A percentile compares a stretch with the other conserved stretches of the same genome.
Conservation (phyloP, 1,284 basidiomycete genomes). For the Cutaneotrichosporon cyanovorans region DNA sequence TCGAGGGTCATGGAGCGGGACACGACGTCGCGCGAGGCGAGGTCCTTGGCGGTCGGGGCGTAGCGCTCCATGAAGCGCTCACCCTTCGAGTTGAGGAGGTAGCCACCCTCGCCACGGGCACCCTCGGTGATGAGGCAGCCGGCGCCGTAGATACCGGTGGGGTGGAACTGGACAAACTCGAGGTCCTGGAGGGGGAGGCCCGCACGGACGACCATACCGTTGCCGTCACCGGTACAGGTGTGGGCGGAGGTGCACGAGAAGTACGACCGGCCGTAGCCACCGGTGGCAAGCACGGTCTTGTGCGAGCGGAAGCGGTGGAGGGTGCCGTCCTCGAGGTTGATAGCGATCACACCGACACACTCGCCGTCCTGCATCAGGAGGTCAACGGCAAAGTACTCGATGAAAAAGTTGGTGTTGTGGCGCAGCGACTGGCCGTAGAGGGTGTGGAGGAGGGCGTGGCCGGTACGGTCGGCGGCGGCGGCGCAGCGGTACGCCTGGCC, state of each 20-base stretch:
- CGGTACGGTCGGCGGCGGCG: slow-evolving; percentile 96
- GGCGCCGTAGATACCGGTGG: slow-evolving; percentile 98
- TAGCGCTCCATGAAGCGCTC: slow-evolving; percentile 99
- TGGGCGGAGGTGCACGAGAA: slow-evolving; percentile 99
- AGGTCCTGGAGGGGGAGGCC: slow-evolving; percentile 94
- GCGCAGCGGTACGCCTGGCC: slow-evolving; percentile 99
- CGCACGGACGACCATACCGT: slow-evolving; percentile 96
- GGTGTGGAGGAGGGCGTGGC: slow-evolving; percentile 96
- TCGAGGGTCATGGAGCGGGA: slow-evolving; percentile 99
- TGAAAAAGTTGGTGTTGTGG: slow-evolving; percentile 99
- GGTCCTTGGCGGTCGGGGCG: slow-evolving; percentile 97
- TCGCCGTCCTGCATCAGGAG: slow-evolving; percentile 98
- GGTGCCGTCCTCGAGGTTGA: slow-evolving; percentile 99
- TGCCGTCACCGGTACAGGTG: slow-evolving; percentile 98
- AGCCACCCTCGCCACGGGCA: slow-evolving; percentile 97
- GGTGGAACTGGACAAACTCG: slow-evolving; percentile 99
- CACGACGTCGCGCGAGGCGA: slow-evolving; percentile 98
- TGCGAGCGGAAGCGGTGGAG: slow-evolving; percentile 97
- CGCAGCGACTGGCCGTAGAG: slow-evolving; percentile 98
- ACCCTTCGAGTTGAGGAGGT: slow-evolving; percentile 96
- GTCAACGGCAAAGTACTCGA: slow-evolving; percentile 98
- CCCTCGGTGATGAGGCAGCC: slow-evolving; percentile 98
- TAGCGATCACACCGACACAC: slow-evolving; percentile 97
- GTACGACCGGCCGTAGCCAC: slow-evolving; percentile 97
- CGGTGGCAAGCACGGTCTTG: slow-evolving; percentile 97